Evolutionary conservation across 2,329 filamentous ascomycete genomes (phyloP).

Genomic region (Pseudocercospora vitis): DNA sequence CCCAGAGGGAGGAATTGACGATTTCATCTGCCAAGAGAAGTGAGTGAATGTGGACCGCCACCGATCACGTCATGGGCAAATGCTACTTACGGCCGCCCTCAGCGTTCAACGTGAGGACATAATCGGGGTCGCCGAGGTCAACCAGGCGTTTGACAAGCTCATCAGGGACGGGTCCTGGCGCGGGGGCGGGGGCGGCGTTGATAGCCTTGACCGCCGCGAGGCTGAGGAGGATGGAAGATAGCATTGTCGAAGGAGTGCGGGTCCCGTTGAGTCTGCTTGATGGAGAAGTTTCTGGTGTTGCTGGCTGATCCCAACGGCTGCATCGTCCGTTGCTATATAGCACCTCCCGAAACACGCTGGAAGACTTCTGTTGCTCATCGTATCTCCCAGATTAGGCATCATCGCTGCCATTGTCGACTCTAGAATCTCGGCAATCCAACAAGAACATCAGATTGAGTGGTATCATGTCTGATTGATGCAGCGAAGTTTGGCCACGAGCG

Average conservation of each 20-base stretch:
- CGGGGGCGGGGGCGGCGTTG: slow-evolving; percentile 6
- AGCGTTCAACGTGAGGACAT: not conserved
- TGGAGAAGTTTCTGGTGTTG: not conserved
- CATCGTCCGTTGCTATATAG: not conserved
- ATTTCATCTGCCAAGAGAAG: not conserved
- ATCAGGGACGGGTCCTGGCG: not conserved
- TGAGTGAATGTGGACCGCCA: no score
- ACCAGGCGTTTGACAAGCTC: not conserved
- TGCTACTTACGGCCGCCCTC: not conserved
- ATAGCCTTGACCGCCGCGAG: slow-evolving; percentile 9
- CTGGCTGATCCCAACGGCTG: not conserved
- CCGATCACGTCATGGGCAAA: no score
- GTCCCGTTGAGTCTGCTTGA: not conserved
- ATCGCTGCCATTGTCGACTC: not conserved
- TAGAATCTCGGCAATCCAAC: not conserved
- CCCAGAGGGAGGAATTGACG: not conserved
- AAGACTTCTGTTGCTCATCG: not conserved
- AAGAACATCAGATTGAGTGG: not conserved
- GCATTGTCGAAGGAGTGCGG: slow-evolving; percentile 5
- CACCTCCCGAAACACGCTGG: not conserved
- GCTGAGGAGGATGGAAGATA: slow-evolving; percentile 11
- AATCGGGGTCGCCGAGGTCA: not conserved
- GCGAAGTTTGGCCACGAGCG: not conserved
- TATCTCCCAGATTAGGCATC: not conserved
- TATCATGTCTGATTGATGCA: not conserved